These are phyloP conservation scores for Chrysoporthe cubensis DNA, from an alignment of 2,329 filamentous ascomycete species.

Conservation along the genomic window DNA sequence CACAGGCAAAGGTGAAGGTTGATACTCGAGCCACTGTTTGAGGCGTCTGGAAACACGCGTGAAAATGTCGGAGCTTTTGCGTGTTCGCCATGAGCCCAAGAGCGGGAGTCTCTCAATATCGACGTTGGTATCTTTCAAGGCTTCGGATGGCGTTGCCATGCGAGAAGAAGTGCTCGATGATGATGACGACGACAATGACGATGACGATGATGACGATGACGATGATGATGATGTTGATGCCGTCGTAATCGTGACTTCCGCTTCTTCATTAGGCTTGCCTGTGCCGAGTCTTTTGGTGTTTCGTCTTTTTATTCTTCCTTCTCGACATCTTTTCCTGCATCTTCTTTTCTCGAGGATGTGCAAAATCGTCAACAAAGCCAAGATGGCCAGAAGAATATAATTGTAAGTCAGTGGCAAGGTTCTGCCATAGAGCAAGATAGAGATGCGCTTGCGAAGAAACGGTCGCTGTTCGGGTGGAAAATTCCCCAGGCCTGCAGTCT, in stretches of 20 bases:
- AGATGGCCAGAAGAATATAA: constrained; percentile 36
- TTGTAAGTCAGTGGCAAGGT: constrained; percentile 41
- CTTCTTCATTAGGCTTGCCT: not conserved
- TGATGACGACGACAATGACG: constrained; percentile 32
- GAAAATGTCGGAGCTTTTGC: not conserved
- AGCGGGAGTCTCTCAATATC: constrained; percentile 44
- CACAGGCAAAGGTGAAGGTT: constrained; percentile 60
- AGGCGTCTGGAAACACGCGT: constrained; percentile 7
- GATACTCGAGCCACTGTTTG: constrained; percentile 52
- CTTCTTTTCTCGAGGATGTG: constrained; percentile 35
- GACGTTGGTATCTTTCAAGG: constrained; percentile 32
- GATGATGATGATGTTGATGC: not conserved
- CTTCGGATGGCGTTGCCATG: constrained; percentile 32
- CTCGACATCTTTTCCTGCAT: constrained; percentile 34
- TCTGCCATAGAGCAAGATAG: constrained; percentile 40
- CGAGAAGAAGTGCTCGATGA: constrained; percentile 42
- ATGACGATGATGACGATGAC: not conserved
- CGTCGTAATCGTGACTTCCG: no score
- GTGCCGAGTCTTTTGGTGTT: not conserved
- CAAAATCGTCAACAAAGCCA: constrained; percentile 36
- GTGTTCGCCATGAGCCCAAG: constrained; percentile 26
- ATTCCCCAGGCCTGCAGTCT: constrained; percentile 1
- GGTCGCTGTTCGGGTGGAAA: constrained; percentile 38
- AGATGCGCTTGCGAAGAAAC: constrained; percentile 41
- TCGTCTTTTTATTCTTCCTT: not conserved